Evolutionary conservation across 1,284 basidiomycete genomes (phyloP), one percentile per base, ranked within the genome.

Genomic region (Pseudozyma flocculosa): DNA sequence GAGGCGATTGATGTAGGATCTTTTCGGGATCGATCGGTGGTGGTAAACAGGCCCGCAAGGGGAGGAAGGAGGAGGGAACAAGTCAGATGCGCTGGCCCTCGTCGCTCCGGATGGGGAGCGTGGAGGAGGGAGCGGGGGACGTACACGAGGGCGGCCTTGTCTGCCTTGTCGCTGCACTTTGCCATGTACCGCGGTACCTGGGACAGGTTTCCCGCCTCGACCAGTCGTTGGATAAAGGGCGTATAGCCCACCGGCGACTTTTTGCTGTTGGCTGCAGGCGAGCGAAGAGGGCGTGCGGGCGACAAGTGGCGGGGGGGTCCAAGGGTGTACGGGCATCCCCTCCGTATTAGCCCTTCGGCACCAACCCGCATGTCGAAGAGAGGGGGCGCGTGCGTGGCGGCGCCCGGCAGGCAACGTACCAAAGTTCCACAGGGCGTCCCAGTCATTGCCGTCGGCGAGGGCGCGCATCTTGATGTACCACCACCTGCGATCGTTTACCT

Each of bases 241-340:
- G 61, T 66, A 37, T 93, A 97, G 3, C 95, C 94, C 58, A 97
- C 95, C 1, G 95, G 93, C 76, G 88, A 91, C 67, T 90, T 86
- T 78, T 87, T 66, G 15, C 55, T 53, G 29, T 61, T 61, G 40
- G 54, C 32, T 17, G 9, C 17, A 17, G 43, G 14, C n/a, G n/a
- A n/a, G n/a, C n/a, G n/a, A n/a, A n/a, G n/a, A n/a, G n/a, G n/a
- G n/a, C n/a, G n/a, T n/a, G n/a, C n/a, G n/a, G n/a, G n/a, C n/a
- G n/a, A n/a, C n/a, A n/a, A n/a, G n/a, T n/a, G n/a, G n/a, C n/a
- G n/a, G n/a, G n/a, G n/a, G n/a, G n/a, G n/a, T n/a, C n/a, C n/a
- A n/a, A n/a, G n/a, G n/a, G n/a, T n/a, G n/a, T n/a, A n/a, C n/a
- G n/a, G n/a, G n/a, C n/a, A n/a, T n/a, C n/a, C n/a, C n/a, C n/a